Percentiles rank a stretch among this genome's conserved stretches.
Conservation (phyloP, 495 filamentous ascomycete species). For the Cetradonia linearis region DNA sequence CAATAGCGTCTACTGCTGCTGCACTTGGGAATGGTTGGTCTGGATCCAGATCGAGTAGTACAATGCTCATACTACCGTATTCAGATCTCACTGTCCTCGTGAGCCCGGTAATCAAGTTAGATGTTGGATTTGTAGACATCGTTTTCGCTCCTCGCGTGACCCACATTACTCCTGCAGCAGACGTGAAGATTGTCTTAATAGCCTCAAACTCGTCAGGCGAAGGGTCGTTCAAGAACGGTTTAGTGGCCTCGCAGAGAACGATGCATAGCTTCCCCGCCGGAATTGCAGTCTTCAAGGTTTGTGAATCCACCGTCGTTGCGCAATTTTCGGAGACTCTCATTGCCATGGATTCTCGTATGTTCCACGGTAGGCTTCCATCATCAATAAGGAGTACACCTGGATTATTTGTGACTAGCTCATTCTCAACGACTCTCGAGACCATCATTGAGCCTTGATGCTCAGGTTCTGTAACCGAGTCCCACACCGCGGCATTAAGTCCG, state of each 20-base stretch:
- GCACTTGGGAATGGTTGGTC: conserved; percentile 2
- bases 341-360: too few relatives aligned
- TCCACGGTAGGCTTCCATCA: too few relatives aligned
- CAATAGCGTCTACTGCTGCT: conserved; percentile 15
- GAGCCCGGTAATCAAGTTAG: conserved; percentile 25
- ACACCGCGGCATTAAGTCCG: neutral
- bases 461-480: conserved; percentile 6
- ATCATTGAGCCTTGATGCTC: conserved; percentile 17
- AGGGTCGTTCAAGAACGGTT: conserved; percentile 13
- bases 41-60: conserved; percentile 28
- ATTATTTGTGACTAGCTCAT: conserved; percentile 10
- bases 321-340: neutral
- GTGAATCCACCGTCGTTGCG: neutral
- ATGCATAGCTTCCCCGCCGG: conserved; percentile 25
- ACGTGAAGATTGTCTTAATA: conserved; percentile 25
- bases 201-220: conserved; percentile 10
- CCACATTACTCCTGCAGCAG: conserved; percentile 28
- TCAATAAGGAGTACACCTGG: conserved; percentile 24
- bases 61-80: conserved; percentile 24
- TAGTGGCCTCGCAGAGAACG: conserved; percentile 20
- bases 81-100: conserved; percentile 31
- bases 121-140: conserved; percentile 22
- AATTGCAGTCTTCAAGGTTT: conserved; percentile 14
- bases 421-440: conserved; percentile 4
- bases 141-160: conserved; percentile 24